Percentiles rank a stretch among this genome's conserved stretches.
phyloP scores from a whole-genome alignment of 345 rosid species.

The Garcia nutans region DNA sequence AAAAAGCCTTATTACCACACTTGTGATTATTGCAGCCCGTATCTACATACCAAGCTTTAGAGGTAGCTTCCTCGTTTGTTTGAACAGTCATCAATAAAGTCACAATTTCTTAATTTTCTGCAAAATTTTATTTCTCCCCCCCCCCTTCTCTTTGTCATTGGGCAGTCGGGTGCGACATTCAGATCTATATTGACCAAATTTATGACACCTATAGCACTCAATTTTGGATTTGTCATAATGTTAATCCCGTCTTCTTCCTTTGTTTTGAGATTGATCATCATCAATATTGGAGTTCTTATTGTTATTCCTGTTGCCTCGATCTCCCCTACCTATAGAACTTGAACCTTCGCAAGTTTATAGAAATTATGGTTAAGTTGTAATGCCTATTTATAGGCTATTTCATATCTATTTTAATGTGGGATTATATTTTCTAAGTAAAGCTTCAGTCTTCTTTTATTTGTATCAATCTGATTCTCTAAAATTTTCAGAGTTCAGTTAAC shows the following conservation, averaged over 20 bases:
- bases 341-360: no score
- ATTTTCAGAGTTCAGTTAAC: no score
- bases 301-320: no score
- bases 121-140: conserved; percentile 13
- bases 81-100: background rate
- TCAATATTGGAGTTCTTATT: no score
- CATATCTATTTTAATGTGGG: no score
- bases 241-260: background rate
- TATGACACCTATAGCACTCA: conserved; percentile 5
- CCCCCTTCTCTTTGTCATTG: background rate
- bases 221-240: background rate
- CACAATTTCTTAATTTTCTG: background rate
- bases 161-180: conserved; percentile 1
- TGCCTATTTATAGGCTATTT: no score
- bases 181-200: background rate
- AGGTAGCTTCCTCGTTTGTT: background rate
- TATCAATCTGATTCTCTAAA: no score
- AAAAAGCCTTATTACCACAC: background rate
- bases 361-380: no score
- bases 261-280: no score
- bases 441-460: no score
- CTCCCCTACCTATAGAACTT: conserved; percentile 1
- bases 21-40: conserved; percentile 5
- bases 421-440: no score
- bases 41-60: conserved; percentile 5